These are phyloP conservation scores for Ganoderma lingzhi DNA, from an alignment of 1,284 basidiomycete species.

Conservation along the genomic window DNA sequence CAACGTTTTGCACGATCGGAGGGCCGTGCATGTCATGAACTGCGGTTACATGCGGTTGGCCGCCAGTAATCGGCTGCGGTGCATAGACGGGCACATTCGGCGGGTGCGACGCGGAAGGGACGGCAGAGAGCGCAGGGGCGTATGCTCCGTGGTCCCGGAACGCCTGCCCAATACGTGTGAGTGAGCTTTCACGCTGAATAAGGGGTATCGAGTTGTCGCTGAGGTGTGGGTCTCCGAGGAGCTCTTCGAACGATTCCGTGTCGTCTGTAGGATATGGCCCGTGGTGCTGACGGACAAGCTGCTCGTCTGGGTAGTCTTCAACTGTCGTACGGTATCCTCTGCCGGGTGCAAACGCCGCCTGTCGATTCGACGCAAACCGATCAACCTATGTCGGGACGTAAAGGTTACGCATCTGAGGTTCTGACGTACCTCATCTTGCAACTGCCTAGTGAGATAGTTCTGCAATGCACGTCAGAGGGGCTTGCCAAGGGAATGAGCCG, in stretches of 20 bases:
- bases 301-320: slow-evolving; percentile 35
- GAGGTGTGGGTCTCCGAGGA: slow-evolving; percentile 26
- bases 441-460: slow-evolving; percentile 22
- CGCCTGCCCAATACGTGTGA: slow-evolving; percentile 40
- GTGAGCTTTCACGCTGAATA: slow-evolving; percentile 42
- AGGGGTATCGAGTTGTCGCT: slow-evolving; percentile 39
- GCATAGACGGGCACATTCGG: slow-evolving; percentile 33
- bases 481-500: background rate
- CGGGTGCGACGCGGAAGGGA: slow-evolving; percentile 34
- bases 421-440: slow-evolving; percentile 11
- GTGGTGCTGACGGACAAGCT: slow-evolving; percentile 6
- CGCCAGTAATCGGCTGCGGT: slow-evolving; percentile 23
- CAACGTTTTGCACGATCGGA: slow-evolving; percentile 25
- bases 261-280: slow-evolving; percentile 30
- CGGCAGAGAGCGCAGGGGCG: slow-evolving; percentile 37
- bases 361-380: background rate
- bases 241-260: slow-evolving; percentile 35
- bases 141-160: slow-evolving; percentile 39
- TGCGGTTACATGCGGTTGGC: slow-evolving; percentile 28
- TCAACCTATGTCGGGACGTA: slow-evolving; percentile 11
- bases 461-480: slow-evolving; percentile 14
- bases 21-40: slow-evolving; percentile 33
- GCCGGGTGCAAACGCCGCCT: slow-evolving; percentile 21
- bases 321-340: slow-evolving; percentile 30
- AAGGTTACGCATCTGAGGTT: background rate